Evolutionary conservation across 257 asterid species (phyloP).

Genomic region (Gynochthodes officinalis): DNA sequence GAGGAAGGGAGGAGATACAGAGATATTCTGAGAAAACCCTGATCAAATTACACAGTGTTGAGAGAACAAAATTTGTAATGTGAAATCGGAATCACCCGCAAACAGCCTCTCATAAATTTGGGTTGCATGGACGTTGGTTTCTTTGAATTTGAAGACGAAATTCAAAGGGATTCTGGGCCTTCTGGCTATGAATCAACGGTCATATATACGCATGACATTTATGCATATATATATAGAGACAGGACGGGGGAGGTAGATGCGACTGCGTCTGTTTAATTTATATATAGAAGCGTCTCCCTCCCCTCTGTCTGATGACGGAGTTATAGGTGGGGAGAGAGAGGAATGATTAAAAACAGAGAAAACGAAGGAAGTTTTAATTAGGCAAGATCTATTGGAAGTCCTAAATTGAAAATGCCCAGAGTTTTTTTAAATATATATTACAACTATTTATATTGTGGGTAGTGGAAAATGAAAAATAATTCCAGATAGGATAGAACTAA

Average conservation of each 20-base stretch:
- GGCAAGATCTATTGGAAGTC: not conserved
- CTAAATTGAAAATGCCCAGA: not conserved
- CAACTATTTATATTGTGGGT: too few relatives aligned
- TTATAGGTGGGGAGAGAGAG: not conserved
- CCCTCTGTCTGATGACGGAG: conserved; percentile 6
- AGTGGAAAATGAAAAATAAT: too few relatives aligned
- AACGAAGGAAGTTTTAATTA: not conserved
- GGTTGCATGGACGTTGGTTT: not conserved
- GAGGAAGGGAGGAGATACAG: not conserved
- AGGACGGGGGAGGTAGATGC: not conserved
- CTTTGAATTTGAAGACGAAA: not conserved
- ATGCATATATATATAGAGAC: not conserved
- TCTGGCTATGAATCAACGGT: not conserved
- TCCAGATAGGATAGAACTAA: too few relatives aligned
- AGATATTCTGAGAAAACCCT: not conserved
- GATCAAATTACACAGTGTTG: conserved; percentile 10
- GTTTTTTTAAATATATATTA: too few relatives aligned
- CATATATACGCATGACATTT: not conserved
- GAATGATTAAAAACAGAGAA: not conserved
- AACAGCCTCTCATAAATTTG: not conserved
- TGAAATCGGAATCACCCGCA: not conserved
- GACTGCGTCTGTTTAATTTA: too few relatives aligned
- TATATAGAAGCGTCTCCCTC: not conserved
- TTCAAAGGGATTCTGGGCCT: not conserved
- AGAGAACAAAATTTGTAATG: too few relatives aligned